phyloP scores from a whole-genome alignment of 2,329 filamentous ascomycete species.

The Aureobasidium sp. region DNA sequence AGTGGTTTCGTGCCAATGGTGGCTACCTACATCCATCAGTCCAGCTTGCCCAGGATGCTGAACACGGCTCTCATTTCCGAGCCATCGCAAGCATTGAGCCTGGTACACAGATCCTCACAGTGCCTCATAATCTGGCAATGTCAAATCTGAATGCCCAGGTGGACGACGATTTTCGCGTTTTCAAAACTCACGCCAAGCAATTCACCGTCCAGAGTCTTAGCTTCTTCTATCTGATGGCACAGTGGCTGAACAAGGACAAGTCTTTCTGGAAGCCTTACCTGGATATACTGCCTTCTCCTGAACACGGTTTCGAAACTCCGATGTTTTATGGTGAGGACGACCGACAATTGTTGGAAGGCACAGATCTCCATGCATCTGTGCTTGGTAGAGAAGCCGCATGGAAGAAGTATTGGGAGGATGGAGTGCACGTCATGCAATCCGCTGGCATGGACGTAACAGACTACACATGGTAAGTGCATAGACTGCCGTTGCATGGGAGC shows the following conservation, averaged over 20 bases:
- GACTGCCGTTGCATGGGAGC: background rate
- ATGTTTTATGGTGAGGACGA: slow-evolving; percentile 29
- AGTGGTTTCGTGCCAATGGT: slow-evolving; percentile 24
- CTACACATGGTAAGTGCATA: slow-evolving; percentile 33
- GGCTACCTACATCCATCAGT: slow-evolving; percentile 23
- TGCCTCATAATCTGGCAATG: slow-evolving; percentile 26
- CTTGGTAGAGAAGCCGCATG: slow-evolving; percentile 26
- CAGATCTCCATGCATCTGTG: slow-evolving; percentile 26
- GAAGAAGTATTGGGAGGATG: slow-evolving; percentile 28
- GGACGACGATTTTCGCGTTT: slow-evolving; percentile 25
- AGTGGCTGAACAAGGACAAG: slow-evolving; percentile 24
- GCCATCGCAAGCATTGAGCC: slow-evolving; percentile 16
- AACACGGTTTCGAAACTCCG: slow-evolving; percentile 23
- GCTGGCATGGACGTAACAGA: slow-evolving; percentile 24
- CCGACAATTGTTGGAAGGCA: slow-evolving; percentile 26
- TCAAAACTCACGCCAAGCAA: slow-evolving; percentile 19
- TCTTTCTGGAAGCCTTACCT: slow-evolving; percentile 32
- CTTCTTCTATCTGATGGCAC: slow-evolving; percentile 29
- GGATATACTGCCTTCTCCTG: slow-evolving; percentile 25
- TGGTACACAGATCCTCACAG: slow-evolving; percentile 18
- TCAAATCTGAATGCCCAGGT: slow-evolving; percentile 30
- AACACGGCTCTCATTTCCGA: slow-evolving; percentile 21
- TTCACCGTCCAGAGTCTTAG: slow-evolving; percentile 25
- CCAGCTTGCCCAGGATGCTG: slow-evolving; percentile 17
- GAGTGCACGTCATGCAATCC: slow-evolving; percentile 22